These are phyloP conservation scores for Medicago arabica DNA, from an alignment of 306 rosid species.

Conservation along the genomic window DNA sequence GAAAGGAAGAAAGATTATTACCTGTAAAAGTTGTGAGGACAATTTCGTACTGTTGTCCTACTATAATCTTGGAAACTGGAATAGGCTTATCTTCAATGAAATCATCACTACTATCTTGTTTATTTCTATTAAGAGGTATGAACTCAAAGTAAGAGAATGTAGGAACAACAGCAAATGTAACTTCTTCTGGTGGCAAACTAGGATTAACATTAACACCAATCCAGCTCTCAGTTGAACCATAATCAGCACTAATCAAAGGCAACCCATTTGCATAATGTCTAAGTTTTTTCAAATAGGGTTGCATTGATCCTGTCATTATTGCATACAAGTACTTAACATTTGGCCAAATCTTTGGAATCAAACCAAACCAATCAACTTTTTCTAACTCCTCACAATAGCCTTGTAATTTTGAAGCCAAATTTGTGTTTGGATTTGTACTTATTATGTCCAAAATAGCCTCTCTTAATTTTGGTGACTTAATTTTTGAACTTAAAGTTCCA, in stretches of 20 bases:
- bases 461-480: constrained; percentile 55
- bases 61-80: constrained; percentile 71
- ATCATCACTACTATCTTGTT: constrained; percentile 45
- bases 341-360: constrained; percentile 84
- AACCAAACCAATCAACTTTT: constrained; percentile 62
- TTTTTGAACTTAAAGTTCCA: constrained; percentile 56
- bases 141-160: constrained; percentile 93
- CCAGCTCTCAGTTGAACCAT: constrained; percentile 99
- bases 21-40: constrained; percentile 96
- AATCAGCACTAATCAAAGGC: constrained; percentile 87
- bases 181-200: constrained; percentile 70
- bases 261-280: constrained; percentile 75
- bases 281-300: constrained; percentile 75
- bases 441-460: constrained; percentile 59
- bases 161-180: constrained; percentile 82
- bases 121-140: constrained; percentile 70
- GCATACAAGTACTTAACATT: constrained; percentile 85
- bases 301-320: constrained; percentile 95
- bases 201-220: constrained; percentile 93
- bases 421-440: constrained; percentile 62
- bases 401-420: constrained; percentile 59
- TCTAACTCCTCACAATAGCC: constrained; percentile 57
- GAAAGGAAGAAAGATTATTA: constrained; percentile 29
- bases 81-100: constrained; percentile 78
- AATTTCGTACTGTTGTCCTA: constrained; percentile 85